Conservation (phyloP, 1,284 basidiomycete genomes). For the Rhodotorula sp. region DNA sequence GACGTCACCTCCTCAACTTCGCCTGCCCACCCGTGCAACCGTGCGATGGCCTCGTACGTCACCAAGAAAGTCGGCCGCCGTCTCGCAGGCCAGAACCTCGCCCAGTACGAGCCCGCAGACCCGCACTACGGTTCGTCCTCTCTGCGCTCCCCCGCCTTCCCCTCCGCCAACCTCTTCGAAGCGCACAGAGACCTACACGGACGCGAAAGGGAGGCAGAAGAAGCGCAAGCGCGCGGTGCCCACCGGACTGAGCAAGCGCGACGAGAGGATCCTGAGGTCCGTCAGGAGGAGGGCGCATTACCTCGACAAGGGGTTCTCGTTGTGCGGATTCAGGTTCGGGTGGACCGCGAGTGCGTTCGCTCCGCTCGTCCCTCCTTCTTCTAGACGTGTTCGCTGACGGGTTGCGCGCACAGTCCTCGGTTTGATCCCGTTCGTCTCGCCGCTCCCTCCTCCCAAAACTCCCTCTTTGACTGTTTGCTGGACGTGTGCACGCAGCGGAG, state of each 20-base stretch:
- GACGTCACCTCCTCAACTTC: neutral
- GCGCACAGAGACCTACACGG: constrained; percentile 5
- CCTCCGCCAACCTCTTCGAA: neutral
- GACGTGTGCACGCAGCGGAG: constrained; percentile 10
- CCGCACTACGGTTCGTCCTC: constrained; percentile 25
- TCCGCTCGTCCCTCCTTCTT: too few species aligned
- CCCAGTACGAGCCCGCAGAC: constrained; percentile 16
- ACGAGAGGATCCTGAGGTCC: constrained; percentile 36
- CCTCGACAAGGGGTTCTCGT: constrained; percentile 82
- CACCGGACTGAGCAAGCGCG: constrained; percentile 30
- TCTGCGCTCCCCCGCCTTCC: neutral
- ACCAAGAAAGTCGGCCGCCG: constrained; percentile 24
- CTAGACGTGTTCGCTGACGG: too few species aligned
- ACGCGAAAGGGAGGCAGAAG: constrained; percentile 13
- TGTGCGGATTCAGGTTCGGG: constrained; percentile 63
- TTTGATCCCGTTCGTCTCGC: constrained; percentile 22
- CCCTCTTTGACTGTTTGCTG: neutral
- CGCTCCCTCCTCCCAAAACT: neutral
- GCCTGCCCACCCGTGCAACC: neutral
- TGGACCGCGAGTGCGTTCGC: constrained; percentile 12
- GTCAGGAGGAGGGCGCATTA: constrained; percentile 68
- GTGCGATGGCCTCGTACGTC: constrained; percentile 16
- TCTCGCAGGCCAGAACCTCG: neutral
- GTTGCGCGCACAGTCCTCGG: too few species aligned
- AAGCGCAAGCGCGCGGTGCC: constrained; percentile 39